These are phyloP conservation scores for Berberis vulgaris DNA, from an alignment of 164 flowering plant genomes.

Conservation along the genomic window DNA sequence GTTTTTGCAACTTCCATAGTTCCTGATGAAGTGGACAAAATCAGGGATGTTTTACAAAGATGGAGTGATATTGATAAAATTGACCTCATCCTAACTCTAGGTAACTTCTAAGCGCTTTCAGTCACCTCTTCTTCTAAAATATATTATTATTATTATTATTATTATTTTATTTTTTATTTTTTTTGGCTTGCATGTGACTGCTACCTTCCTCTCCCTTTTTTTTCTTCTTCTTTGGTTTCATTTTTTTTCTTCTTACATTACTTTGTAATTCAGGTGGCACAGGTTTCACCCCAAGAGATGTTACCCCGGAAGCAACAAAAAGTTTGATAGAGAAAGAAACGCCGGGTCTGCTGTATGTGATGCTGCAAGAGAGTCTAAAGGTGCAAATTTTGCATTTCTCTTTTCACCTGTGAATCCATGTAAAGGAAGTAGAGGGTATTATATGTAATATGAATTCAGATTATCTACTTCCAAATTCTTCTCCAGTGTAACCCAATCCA, in stretches of 20 bases:
- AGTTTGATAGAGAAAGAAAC: slow-evolving; percentile 79
- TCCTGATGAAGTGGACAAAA: slow-evolving; percentile 69
- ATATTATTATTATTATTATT: too few species aligned
- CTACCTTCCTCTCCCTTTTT: neutral
- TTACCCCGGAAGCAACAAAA: slow-evolving; percentile 98
- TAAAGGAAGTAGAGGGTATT: too few species aligned
- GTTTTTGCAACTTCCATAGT: slow-evolving; percentile 74
- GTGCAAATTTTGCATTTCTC: slow-evolving; percentile 18
- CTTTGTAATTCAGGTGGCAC: slow-evolving; percentile 62
- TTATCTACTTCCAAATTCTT: too few species aligned
- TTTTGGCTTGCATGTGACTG: too few species aligned
- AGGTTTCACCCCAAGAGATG: slow-evolving; percentile 87
- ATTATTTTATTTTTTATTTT: neutral
- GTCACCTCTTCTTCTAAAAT: neutral
- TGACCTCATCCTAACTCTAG: slow-evolving; percentile 86
- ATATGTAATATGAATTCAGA: too few species aligned
- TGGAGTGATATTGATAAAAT: slow-evolving; percentile 84
- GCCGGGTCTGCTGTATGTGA: slow-evolving; percentile 81
- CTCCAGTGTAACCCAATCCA: too few species aligned
- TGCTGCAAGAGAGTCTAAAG: slow-evolving; percentile 97
- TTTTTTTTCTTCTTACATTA: neutral
- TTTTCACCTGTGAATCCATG: neutral
- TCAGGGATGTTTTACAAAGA: slow-evolving; percentile 45
- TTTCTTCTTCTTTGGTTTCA: neutral
- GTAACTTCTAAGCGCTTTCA: slow-evolving; percentile 21